Conservation (phyloP, 2,329 filamentous ascomycete genomes). For the Cadophora gregata region DNA sequence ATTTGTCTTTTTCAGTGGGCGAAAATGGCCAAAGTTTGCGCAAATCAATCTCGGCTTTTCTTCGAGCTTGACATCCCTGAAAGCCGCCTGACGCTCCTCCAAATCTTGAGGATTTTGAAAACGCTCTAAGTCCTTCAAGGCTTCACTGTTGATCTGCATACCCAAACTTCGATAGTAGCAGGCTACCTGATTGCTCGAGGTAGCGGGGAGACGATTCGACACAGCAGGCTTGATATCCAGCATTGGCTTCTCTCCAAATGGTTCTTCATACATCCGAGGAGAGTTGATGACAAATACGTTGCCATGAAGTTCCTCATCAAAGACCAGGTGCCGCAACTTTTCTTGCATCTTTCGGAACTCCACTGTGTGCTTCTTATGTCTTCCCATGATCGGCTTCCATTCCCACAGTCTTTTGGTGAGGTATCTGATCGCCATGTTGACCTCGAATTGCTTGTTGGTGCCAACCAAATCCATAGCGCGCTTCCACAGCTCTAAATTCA, state of each 20-base stretch:
- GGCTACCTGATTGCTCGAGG: neutral
- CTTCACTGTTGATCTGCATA: neutral
- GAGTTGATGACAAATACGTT: neutral
- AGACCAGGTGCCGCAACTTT: neutral
- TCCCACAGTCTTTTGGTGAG: neutral
- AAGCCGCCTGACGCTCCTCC: neutral
- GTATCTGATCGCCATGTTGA: neutral
- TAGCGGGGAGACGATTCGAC: neutral
- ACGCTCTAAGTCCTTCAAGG: neutral
- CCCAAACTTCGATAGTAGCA: neutral
- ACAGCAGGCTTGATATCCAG: neutral
- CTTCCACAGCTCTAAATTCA: conserved; percentile 7
- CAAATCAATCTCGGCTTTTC: neutral
- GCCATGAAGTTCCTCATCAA: neutral
- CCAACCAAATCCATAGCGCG: neutral
- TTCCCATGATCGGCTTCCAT: neutral
- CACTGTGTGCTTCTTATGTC: neutral
- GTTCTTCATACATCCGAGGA: neutral
- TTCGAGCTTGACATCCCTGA: neutral
- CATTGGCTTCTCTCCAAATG: neutral
- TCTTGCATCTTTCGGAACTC: neutral
- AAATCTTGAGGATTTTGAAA: neutral
- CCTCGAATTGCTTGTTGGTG: conserved; percentile 2
- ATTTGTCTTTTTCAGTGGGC: too few relatives aligned
- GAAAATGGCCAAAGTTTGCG: too few relatives aligned